Conservation (phyloP, 192 early-diverging fungal species). For the Coemansia furcata region DNA sequence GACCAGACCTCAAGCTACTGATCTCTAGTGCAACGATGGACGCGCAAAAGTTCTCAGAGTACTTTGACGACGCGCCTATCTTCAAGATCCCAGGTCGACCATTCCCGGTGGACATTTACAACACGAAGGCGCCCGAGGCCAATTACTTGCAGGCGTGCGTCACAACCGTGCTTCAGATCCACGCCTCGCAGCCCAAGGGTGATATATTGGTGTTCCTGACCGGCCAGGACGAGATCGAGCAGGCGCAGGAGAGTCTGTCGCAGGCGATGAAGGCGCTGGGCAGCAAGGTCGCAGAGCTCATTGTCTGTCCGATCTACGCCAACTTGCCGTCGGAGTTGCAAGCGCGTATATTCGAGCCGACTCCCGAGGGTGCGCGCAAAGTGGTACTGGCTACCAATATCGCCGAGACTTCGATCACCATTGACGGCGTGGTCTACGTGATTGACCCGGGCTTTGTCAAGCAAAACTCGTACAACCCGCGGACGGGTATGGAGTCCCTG, state of each 20-base stretch:
- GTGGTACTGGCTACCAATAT: conserved; percentile 98
- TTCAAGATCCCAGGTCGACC: conserved; percentile 93
- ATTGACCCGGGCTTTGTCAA: conserved; percentile 99
- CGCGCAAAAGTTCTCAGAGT: conserved; percentile 92
- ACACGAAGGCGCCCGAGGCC: conserved; percentile 95
- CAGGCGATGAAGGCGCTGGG: conserved; percentile 80
- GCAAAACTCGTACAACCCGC: conserved; percentile 92
- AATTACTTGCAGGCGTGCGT: conserved; percentile 94
- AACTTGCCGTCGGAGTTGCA: conserved; percentile 96
- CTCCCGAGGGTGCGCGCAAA: conserved; percentile 91
- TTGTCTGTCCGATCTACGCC: conserved; percentile 96
- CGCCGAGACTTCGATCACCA: conserved; percentile 97
- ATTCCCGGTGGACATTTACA: conserved; percentile 91
- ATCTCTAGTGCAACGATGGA: conserved; percentile 99
- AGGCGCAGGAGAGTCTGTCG: conserved; percentile 75
- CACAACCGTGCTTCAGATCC: conserved; percentile 90
- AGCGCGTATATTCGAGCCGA: conserved; percentile 93
- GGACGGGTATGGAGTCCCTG: conserved; percentile 94
- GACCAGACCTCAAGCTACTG: conserved; percentile 89
- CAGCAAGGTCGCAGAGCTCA: conserved; percentile 82
- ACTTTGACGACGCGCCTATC: conserved; percentile 92
- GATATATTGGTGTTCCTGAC: conserved; percentile 97
- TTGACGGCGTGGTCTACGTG: conserved; percentile 95
- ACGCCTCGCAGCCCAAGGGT: conserved; percentile 82
- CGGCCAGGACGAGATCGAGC: conserved; percentile 98